These are phyloP conservation scores for Agaricales sp. DNA, from an alignment of 1,284 basidiomycete species.

Conservation along the genomic window DNA sequence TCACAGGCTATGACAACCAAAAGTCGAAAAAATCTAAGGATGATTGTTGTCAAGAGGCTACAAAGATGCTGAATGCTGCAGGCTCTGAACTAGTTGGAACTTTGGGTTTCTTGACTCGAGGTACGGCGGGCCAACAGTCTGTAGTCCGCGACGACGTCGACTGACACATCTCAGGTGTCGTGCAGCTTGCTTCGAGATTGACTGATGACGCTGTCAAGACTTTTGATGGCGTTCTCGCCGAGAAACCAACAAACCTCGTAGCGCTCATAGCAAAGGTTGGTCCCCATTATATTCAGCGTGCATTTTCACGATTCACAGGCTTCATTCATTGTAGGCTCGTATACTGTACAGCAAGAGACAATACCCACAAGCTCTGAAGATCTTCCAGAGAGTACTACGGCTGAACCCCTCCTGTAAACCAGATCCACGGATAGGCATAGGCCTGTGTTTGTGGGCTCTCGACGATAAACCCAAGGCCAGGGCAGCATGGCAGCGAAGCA, in stretches of 20 bases:
- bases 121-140: conserved; percentile 24
- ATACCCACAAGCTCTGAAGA: conserved; percentile 67
- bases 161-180: too few relatives aligned
- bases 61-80: conserved; percentile 54
- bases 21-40: conserved; percentile 54
- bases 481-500: conserved; percentile 79
- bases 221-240: conserved; percentile 73
- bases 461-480: conserved; percentile 72
- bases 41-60: conserved; percentile 58
- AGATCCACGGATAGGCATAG: conserved; percentile 89
- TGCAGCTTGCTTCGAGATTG: conserved; percentile 70
- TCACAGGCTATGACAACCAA: conserved; percentile 61
- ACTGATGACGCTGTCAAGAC: conserved; percentile 72
- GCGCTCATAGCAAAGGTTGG: conserved; percentile 70
- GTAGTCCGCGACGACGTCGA: conserved; percentile 8
- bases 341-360: conserved; percentile 74
- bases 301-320: background rate
- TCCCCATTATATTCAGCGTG: conserved; percentile 1
- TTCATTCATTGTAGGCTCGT: conserved; percentile 45
- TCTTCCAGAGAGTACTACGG: conserved; percentile 77
- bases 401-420: conserved; percentile 72
- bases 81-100: conserved; percentile 39
- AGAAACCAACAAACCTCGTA: conserved; percentile 75
- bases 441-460: conserved; percentile 83
- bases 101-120: conserved; percentile 58